Evolutionary conservation across 2,329 filamentous ascomycete genomes (phyloP).

Genomic region (Onygena corvina): DNA sequence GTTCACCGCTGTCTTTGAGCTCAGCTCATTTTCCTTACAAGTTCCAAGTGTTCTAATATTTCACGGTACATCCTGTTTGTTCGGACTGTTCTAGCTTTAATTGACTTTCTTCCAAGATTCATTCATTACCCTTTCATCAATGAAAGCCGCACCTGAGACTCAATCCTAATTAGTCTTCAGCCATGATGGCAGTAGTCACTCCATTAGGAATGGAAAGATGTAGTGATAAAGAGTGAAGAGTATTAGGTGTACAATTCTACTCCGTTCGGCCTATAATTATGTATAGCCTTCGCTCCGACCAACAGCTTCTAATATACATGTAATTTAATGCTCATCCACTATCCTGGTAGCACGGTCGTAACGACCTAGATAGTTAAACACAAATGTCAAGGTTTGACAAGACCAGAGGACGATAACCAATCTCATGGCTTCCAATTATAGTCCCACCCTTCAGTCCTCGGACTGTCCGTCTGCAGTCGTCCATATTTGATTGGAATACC

Average conservation of each 20-base stretch:
- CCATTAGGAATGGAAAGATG: neutral
- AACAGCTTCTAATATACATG: neutral
- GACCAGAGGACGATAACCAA: neutral
- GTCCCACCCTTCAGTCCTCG: slow-evolving; percentile 73
- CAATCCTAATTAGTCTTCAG: too few relatives aligned
- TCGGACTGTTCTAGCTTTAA: neutral
- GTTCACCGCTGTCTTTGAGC: neutral
- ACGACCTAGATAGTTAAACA: too few relatives aligned
- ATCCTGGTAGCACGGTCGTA: neutral
- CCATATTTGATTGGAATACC: slow-evolving; percentile 85
- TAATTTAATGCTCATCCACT: neutral
- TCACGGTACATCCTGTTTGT: neutral
- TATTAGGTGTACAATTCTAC: neutral
- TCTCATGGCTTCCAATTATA: slow-evolving; percentile 65
- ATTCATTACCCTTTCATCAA: too few relatives aligned
- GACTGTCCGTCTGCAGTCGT: slow-evolving; percentile 62
- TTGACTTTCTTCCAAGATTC: too few relatives aligned
- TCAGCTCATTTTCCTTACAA: neutral
- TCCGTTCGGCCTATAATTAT: neutral
- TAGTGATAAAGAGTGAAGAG: neutral
- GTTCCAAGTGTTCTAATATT: neutral
- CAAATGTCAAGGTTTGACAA: neutral
- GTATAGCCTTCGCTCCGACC: neutral
- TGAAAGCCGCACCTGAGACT: too few relatives aligned
- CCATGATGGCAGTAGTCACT: too few relatives aligned